phyloP scores from a whole-genome alignment of 2,329 filamentous ascomycete genomes.

The Cordyceps tenuipes region DNA sequence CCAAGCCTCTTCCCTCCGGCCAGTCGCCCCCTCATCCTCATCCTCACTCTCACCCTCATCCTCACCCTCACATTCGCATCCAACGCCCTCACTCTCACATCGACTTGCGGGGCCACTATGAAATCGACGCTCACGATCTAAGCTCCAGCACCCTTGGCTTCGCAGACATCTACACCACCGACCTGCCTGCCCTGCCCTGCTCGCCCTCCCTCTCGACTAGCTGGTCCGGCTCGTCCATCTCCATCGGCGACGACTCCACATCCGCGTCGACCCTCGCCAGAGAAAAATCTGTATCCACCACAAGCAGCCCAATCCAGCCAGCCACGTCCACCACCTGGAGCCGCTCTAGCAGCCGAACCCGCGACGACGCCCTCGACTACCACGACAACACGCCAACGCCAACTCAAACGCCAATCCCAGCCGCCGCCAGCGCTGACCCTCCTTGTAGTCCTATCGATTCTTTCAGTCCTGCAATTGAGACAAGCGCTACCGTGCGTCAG shows the following conservation, averaged over 20 bases:
- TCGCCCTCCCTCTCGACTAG: slow-evolving; percentile 4
- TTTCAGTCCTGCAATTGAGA: neutral
- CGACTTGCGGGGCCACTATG: slow-evolving; percentile 9
- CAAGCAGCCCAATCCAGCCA: slow-evolving; percentile 11
- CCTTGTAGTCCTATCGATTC: neutral
- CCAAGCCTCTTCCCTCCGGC: slow-evolving; percentile 8
- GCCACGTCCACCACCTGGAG: slow-evolving; percentile 10
- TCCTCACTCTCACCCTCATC: neutral
- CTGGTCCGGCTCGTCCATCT: slow-evolving; percentile 12
- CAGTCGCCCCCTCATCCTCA: slow-evolving; percentile 11
- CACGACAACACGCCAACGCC: slow-evolving; percentile 7
- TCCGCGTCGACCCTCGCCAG: slow-evolving; percentile 6
- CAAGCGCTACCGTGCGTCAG: neutral
- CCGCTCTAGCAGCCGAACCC: slow-evolving; percentile 9
- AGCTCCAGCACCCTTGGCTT: neutral
- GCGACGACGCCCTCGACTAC: slow-evolving; percentile 4
- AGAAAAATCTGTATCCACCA: slow-evolving; percentile 12
- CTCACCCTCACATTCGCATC: slow-evolving; percentile 11
- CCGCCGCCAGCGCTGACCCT: neutral
- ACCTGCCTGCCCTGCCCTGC: neutral
- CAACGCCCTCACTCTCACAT: slow-evolving; percentile 9
- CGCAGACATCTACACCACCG: slow-evolving; percentile 2
- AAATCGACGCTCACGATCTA: slow-evolving; percentile 4
- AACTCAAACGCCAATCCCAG: neutral
- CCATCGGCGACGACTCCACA: slow-evolving; percentile 12